Evolutionary conservation across 73 alveolate species (phyloP).

Genomic region (Effrenium voratum): DNA sequence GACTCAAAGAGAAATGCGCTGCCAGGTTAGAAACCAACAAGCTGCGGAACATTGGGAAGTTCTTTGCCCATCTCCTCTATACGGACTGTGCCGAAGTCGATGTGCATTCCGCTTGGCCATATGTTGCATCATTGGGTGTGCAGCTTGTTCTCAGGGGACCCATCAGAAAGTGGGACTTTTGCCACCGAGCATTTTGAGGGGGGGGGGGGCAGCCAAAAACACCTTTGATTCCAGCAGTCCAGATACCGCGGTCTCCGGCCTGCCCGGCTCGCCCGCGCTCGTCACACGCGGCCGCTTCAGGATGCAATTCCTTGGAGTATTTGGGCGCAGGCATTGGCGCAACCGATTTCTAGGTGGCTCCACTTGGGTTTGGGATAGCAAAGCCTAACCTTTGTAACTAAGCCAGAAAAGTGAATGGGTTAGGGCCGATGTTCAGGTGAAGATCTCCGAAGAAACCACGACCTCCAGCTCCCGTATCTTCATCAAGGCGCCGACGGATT

Average conservation of each 20-base stretch:
- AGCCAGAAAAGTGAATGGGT: constrained; percentile 95
- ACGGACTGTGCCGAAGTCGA: constrained; percentile 95
- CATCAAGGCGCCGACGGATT: constrained; percentile 96
- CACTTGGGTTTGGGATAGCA: background rate
- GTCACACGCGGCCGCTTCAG: background rate
- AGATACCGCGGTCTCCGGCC: no score
- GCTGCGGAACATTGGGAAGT: constrained; percentile 99
- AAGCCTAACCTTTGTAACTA: background rate
- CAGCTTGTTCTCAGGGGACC: no score
- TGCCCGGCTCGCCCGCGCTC: no score
- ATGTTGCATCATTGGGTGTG: no score
- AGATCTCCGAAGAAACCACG: constrained; percentile 99
- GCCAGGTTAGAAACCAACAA: constrained; percentile 98
- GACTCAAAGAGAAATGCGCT: no score
- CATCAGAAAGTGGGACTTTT: no score
- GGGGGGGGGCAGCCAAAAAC: no score
- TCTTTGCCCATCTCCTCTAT: constrained; percentile 99
- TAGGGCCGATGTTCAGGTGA: constrained; percentile 96
- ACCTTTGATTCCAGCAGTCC: no score
- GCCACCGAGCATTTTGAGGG: no score
- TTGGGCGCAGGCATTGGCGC: constrained; percentile 68
- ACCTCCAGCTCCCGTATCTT: constrained; percentile 99
- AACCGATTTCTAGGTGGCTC: background rate
- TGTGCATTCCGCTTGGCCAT: background rate
- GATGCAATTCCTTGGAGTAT: constrained; percentile 91